Percentiles rank a stretch among this genome's conserved stretches.
phyloP scores from a whole-genome alignment of 345 rosid species.

The Raphanus sativus region DNA sequence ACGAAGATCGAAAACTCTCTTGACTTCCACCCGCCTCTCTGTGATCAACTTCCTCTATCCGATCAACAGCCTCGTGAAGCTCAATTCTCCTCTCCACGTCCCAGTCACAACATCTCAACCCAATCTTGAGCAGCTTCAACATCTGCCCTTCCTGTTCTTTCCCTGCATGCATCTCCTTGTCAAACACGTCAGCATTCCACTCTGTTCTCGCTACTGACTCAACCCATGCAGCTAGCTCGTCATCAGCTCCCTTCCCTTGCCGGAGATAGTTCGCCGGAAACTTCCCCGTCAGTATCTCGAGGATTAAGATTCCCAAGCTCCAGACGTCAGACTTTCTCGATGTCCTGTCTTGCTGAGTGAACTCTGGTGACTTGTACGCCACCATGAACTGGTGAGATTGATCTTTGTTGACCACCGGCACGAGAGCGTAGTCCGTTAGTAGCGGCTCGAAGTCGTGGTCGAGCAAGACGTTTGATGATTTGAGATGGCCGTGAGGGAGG shows the following conservation, averaged over 20 bases:
- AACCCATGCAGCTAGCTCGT: slow-evolving; percentile 73
- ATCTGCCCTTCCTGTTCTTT: slow-evolving; percentile 68
- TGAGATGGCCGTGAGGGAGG: slow-evolving; percentile 81
- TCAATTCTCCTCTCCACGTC: slow-evolving; percentile 68
- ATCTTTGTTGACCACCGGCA: slow-evolving; percentile 55
- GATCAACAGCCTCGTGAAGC: slow-evolving; percentile 56
- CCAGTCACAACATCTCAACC: slow-evolving; percentile 83
- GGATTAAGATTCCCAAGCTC: slow-evolving; percentile 85
- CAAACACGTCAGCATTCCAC: slow-evolving; percentile 83
- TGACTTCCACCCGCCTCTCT: slow-evolving; percentile 59
- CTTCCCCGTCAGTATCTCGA: slow-evolving; percentile 73
- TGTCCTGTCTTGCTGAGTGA: slow-evolving; percentile 43
- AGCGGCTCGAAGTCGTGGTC: slow-evolving; percentile 54
- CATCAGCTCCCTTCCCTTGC: slow-evolving; percentile 56
- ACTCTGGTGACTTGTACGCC: slow-evolving; percentile 83
- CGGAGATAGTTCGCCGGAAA: slow-evolving; percentile 70
- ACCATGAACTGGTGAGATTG: slow-evolving; percentile 72
- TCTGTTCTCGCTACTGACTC: slow-evolving; percentile 72
- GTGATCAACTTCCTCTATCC: slow-evolving; percentile 41
- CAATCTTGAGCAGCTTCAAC: slow-evolving; percentile 80
- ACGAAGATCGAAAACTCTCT: slow-evolving; percentile 55
- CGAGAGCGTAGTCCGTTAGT: slow-evolving; percentile 61
- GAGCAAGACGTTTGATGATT: slow-evolving; percentile 87
- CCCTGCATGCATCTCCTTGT: slow-evolving; percentile 65
- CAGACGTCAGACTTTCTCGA: slow-evolving; percentile 74